phyloP scores from a whole-genome alignment of 2,329 filamentous ascomycete species.

The Penicillium sp. region DNA sequence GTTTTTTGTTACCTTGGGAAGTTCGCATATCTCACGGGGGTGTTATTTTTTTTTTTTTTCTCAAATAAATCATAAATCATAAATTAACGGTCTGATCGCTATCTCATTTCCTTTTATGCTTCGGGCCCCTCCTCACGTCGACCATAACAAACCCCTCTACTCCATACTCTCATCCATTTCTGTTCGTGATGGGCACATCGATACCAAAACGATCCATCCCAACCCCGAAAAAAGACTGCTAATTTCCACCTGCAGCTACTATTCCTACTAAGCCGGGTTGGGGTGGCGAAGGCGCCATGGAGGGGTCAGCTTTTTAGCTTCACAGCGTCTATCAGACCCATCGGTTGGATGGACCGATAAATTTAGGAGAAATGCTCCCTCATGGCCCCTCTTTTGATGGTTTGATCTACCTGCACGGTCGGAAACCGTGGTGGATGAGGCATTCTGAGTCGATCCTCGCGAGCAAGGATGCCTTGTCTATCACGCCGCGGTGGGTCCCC shows the following conservation, averaged over 20 bases:
- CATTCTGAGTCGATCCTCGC: constrained; percentile 17
- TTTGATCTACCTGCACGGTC: background rate
- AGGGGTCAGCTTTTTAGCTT: background rate
- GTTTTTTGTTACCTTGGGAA: background rate
- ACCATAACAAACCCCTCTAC: background rate
- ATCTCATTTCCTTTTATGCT: constrained; percentile 7
- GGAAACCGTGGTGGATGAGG: constrained; percentile 3
- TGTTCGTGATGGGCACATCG: background rate
- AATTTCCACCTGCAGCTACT: background rate
- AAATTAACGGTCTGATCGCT: constrained; percentile 5
- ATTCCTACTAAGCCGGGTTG: background rate
- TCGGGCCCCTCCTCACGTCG: constrained; percentile 9
- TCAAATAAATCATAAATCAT: background rate
- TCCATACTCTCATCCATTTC: background rate
- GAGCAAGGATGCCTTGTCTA: constrained; percentile 4
- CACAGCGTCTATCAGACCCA: constrained; percentile 9
- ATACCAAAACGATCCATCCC: background rate
- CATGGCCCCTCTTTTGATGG: background rate
- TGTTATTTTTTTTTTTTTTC: constrained; percentile 1
- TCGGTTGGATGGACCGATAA: constrained; percentile 8
- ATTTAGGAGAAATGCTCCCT: background rate
- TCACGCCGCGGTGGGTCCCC: constrained; percentile 1
- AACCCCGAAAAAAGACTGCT: background rate
- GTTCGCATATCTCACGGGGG: background rate
- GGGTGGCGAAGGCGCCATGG: background rate